These are phyloP conservation scores for Lavandula angustifolia DNA, from an alignment of 257 asterid genomes.

Conservation along the genomic window DNA sequence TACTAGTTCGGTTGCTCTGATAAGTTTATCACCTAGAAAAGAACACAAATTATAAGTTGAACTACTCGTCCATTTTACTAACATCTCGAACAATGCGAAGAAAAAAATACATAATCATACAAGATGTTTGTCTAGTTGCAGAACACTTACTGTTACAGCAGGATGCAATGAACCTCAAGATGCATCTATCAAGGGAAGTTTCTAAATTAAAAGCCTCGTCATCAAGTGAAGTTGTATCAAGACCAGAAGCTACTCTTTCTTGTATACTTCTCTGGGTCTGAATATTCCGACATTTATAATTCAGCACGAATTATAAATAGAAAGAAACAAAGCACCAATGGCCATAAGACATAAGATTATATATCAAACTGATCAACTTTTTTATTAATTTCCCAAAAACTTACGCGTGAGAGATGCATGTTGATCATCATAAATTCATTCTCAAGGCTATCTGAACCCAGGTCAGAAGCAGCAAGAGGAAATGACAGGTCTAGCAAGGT, in stretches of 20 bases:
- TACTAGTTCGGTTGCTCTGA: constrained; percentile 89
- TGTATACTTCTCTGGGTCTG: constrained; percentile 80
- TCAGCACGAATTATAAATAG: constrained; percentile 27
- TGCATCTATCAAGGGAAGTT: constrained; percentile 82
- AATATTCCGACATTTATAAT: constrained; percentile 12
- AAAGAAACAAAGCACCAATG: constrained; percentile 12
- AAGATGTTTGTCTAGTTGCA: neutral
- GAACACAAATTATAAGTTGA: constrained; percentile 12
- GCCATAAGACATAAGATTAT: neutral
- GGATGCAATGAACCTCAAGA: constrained; percentile 89
- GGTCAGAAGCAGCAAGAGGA: constrained; percentile 93
- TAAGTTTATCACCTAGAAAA: constrained; percentile 81
- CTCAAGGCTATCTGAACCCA: constrained; percentile 91
- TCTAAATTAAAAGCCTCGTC: constrained; percentile 87
- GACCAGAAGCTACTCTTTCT: constrained; percentile 63
- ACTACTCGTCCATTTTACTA: neutral
- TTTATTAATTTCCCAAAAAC: constrained; percentile 8
- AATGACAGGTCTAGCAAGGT: constrained; percentile 82
- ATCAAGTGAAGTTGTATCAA: constrained; percentile 64
- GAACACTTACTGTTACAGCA: constrained; percentile 75
- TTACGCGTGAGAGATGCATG: constrained; percentile 73
- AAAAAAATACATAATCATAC: neutral
- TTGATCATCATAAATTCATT: constrained; percentile 80
- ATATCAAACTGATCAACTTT: neutral
- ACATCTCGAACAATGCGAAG: neutral